Conservation (phyloP, 306 rosid species). For the Coriaria nepalensis region DNA sequence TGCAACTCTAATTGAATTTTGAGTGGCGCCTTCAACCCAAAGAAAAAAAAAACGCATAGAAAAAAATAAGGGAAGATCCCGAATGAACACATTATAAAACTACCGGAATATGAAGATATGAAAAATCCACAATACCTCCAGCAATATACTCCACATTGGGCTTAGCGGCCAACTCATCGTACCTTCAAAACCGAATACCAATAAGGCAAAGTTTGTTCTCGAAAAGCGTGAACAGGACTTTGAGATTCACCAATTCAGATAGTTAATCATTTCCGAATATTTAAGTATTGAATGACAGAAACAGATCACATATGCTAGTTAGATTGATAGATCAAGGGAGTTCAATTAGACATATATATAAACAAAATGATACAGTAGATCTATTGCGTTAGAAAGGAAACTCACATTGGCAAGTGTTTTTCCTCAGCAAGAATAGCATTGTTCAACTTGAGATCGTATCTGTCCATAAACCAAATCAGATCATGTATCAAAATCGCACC, state of each 20-base stretch:
- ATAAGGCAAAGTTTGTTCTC: background rate
- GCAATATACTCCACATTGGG: slow-evolving; percentile 75
- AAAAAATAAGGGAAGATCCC: background rate
- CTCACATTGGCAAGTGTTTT: slow-evolving; percentile 77
- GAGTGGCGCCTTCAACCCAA: slow-evolving; percentile 62
- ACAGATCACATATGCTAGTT: no score
- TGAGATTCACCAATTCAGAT: no score
- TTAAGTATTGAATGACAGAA: no score
- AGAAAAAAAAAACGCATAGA: background rate
- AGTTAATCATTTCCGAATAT: no score
- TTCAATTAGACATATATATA: no score
- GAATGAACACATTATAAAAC: background rate
- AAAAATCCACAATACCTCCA: slow-evolving; percentile 55
- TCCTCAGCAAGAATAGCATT: slow-evolving; percentile 86
- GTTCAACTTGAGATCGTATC: slow-evolving; percentile 63
- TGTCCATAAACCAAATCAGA: slow-evolving; percentile 16
- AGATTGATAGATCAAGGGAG: no score
- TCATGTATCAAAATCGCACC: background rate
- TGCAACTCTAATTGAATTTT: slow-evolving; percentile 81
- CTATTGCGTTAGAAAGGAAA: slow-evolving; percentile 3
- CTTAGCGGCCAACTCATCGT: slow-evolving; percentile 51
- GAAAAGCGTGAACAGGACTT: no score
- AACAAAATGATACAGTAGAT: no score
- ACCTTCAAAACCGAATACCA: slow-evolving; percentile 30
- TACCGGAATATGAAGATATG: background rate